Percentiles rank a stretch among this genome's conserved stretches.
These are phyloP conservation scores for Fonsecaea pedrosoi DNA, from an alignment of 2,329 filamentous ascomycete genomes.

Conservation along the genomic window DNA sequence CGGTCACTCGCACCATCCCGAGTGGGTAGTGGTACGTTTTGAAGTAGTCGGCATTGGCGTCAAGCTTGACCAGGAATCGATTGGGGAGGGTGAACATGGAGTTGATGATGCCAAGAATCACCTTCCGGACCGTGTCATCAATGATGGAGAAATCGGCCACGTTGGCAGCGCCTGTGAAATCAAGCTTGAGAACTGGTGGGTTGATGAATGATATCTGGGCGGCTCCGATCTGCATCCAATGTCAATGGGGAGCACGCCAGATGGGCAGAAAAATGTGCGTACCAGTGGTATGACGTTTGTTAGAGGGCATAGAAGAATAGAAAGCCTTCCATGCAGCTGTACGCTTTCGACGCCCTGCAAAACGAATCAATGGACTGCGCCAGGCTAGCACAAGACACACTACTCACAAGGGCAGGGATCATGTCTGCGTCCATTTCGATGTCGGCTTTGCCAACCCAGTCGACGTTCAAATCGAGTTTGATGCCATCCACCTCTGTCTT, in stretches of 20 bases:
- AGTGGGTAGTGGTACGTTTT: conserved; percentile 34
- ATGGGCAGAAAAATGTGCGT: conserved; percentile 18
- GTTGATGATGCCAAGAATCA: conserved; percentile 37
- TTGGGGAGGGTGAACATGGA: conserved; percentile 37
- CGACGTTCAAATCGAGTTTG: conserved; percentile 36
- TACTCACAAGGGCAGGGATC: conserved; percentile 34
- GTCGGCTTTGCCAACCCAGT: conserved; percentile 36
- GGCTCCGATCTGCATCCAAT: conserved; percentile 31
- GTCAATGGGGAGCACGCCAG: conserved; percentile 16
- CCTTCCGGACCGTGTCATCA: conserved; percentile 33
- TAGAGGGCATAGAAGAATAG: conserved; percentile 34
- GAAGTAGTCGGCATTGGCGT: conserved; percentile 48
- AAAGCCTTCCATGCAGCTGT: conserved; percentile 34
- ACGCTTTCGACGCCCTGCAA: conserved; percentile 33
- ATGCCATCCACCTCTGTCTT: conserved; percentile 34
- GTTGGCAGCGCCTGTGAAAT: conserved; percentile 36
- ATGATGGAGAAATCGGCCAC: conserved; percentile 35
- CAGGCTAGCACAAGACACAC: conserved; percentile 12
- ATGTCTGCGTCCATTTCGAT: conserved; percentile 36
- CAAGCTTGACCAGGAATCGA: conserved; percentile 43
- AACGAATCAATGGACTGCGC: conserved; percentile 20
- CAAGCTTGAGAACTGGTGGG: conserved; percentile 35
- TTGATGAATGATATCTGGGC: conserved; percentile 35
- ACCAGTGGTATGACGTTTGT: conserved; percentile 36
- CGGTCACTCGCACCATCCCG: conserved; percentile 35